Base-by-base conservation (phyloP, 805 yeast genomes). In the Yarrowia yakushimensis region DNA sequence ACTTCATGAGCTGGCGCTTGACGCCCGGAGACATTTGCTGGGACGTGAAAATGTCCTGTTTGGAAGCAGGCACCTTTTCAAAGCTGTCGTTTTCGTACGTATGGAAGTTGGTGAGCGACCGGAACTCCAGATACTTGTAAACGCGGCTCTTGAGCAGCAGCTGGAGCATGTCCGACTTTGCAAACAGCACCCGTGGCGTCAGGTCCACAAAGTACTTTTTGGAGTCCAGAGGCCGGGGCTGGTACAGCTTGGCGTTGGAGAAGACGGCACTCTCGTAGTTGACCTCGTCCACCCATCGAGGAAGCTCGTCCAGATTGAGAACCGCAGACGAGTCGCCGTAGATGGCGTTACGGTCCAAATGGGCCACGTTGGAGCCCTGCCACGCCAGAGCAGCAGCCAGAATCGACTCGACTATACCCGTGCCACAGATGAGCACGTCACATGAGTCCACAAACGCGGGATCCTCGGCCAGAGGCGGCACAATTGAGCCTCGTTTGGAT, bases 361-460 rank as follows among this genome's bases (percentile, higher is more conserved):
- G 99, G 45, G 94, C 77, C 9, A 94, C 97, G 66, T 82, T 85
- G n/a, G 94, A 85, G n/a, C 99, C 99, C 69, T 90, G 97, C 98
- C 99, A 94, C 12, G 97, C 87, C 50, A 94, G 79, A 0, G 97
- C 93, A 12, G 97, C 96, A 0, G 98, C 97, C 54, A 91, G 75
- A 12, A 94, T 85, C 67, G 90, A 84, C 73, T 94, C 97, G 1
- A 85, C 86, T 42, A 94, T 78, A 3, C 98, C 98, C 0, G 99
- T 93, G 36, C 99, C 99, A 66, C 88, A 84, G 63, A 94, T 88
- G 30, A 94, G 79, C 13, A 94, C 96, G 71, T 94, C 99, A 68
- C 90, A 89, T 65, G 85, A 77, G 28, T 86, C 89, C 13, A 42
- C 43, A 36, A 43, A 59, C 31, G 62, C 41, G 23, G 50, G 41